A percentile compares a stretch with the other conserved stretches of the same genome.
phyloP scores from a whole-genome alignment of 2,329 filamentous ascomycete genomes.

The Didymella pinodella region DNA sequence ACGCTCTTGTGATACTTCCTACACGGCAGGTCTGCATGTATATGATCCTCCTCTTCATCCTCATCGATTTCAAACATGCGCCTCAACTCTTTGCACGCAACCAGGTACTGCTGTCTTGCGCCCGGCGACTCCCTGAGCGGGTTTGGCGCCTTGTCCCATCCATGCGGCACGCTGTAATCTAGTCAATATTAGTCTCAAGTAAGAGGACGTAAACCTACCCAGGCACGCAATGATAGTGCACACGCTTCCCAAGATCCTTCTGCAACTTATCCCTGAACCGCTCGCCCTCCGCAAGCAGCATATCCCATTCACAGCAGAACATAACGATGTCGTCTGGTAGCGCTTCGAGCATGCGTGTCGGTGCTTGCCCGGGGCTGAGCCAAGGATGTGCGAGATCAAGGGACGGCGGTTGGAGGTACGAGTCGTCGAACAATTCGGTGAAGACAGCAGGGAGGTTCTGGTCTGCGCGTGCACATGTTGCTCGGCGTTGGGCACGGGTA shows the following conservation, averaged over 20 bases:
- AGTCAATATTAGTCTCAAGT: background rate
- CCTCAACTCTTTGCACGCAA: conserved; percentile 62
- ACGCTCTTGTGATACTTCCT: conserved; percentile 16
- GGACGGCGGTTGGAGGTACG: conserved; percentile 56
- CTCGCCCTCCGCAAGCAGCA: conserved; percentile 69
- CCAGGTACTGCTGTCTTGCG: conserved; percentile 62
- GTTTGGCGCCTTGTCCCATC: conserved; percentile 72
- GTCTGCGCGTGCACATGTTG: conserved; percentile 62
- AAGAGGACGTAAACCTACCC: conserved; percentile 36
- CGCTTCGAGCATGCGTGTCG: conserved; percentile 60
- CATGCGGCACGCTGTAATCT: background rate
- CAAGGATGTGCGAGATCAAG: conserved; percentile 65
- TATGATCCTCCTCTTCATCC: conserved; percentile 30
- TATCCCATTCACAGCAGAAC: conserved; percentile 72
- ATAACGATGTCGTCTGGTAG: conserved; percentile 68
- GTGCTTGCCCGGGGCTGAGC: conserved; percentile 65
- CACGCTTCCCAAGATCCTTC: conserved; percentile 61
- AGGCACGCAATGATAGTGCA: conserved; percentile 66
- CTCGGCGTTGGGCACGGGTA: conserved; percentile 65
- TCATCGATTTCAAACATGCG: conserved; percentile 52
- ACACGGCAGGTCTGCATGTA: conserved; percentile 10
- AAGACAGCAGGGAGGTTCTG: conserved; percentile 61
- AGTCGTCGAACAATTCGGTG: conserved; percentile 61
- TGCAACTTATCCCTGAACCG: conserved; percentile 67
- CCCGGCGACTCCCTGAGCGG: conserved; percentile 62